phyloP scores from a whole-genome alignment of 768 basidiomycete genomes.

The Suillus sp. region DNA sequence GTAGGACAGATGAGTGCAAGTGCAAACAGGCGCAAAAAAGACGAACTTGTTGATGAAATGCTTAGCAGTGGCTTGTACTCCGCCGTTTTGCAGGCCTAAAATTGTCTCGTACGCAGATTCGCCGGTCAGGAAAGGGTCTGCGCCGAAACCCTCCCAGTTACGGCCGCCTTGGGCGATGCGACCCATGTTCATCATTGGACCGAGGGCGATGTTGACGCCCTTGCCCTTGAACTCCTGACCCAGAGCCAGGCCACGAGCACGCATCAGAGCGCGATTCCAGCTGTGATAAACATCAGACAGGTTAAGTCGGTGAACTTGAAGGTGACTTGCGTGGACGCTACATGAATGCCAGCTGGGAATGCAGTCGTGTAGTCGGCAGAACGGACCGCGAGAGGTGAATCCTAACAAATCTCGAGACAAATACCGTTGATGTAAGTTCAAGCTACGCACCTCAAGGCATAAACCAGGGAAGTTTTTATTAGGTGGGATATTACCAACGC shows the following conservation, averaged over 20 bases:
- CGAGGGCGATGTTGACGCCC: no score
- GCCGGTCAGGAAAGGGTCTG: slow-evolving; percentile 78
- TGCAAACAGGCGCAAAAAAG: no score
- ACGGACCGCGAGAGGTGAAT: slow-evolving; percentile 42
- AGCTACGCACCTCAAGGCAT: slow-evolving; percentile 54
- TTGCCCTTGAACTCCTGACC: slow-evolving; percentile 64
- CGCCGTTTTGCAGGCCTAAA: slow-evolving; percentile 69
- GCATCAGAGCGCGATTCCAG: slow-evolving; percentile 64
- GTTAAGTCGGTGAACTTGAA: slow-evolving; percentile 30
- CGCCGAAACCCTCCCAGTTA: slow-evolving; percentile 90
- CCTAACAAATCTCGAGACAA: slow-evolving; percentile 19
- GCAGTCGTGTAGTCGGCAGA: slow-evolving; percentile 42
- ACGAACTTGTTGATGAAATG: slow-evolving; percentile 68
- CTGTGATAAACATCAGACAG: slow-evolving; percentile 31
- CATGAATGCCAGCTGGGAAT: slow-evolving; percentile 61
- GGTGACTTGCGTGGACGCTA: slow-evolving; percentile 47
- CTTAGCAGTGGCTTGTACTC: slow-evolving; percentile 81
- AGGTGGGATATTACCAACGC: slow-evolving; percentile 64
- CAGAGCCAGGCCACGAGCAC: slow-evolving; percentile 60
- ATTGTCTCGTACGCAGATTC: slow-evolving; percentile 77
- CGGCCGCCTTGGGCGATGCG: slow-evolving; percentile 59
- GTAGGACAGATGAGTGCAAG: slow-evolving; percentile 23
- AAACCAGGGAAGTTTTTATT: slow-evolving; percentile 52
- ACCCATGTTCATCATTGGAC: no score
- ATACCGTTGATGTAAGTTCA: neutral